Evolutionary conservation across 2,329 filamentous ascomycete species (phyloP).

Genomic region (Penicillium vulpinum): DNA sequence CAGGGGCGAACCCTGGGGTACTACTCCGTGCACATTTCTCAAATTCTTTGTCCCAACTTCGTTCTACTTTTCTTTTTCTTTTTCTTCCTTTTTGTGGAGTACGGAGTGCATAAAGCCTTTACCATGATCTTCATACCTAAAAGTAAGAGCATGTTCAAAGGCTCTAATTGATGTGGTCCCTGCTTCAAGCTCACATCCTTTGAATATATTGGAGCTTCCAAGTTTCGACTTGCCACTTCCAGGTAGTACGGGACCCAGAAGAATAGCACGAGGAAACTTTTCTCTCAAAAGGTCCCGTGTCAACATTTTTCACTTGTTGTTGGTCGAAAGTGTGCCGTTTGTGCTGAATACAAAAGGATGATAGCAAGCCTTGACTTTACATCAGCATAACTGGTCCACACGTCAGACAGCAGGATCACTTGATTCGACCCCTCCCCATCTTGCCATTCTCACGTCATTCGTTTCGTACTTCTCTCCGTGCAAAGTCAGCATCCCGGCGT

Average conservation of each 20-base stretch:
- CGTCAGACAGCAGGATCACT: neutral
- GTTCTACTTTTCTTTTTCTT: neutral
- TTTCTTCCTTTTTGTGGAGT: neutral
- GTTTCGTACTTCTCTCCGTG: neutral
- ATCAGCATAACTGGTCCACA: neutral
- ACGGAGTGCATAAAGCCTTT: neutral
- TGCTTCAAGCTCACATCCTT: neutral
- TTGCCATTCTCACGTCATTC: neutral
- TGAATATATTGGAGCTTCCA: neutral
- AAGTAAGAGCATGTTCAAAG: neutral
- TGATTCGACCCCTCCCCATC: neutral
- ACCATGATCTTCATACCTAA: neutral
- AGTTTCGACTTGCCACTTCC: neutral
- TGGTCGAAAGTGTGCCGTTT: neutral
- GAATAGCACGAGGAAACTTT: neutral
- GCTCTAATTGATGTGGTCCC: neutral
- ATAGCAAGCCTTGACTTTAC: neutral
- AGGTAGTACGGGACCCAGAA: neutral
- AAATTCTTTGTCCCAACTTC: conserved; percentile 1
- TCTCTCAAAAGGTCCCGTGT: neutral
- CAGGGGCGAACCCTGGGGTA: conserved; percentile 8
- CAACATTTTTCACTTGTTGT: neutral
- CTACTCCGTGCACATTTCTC: conserved; percentile 3
- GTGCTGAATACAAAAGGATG: conserved; percentile 6
- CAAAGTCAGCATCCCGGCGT: neutral